Conservation (phyloP, 306 rosid species). For the Quercus dentata region DNA sequence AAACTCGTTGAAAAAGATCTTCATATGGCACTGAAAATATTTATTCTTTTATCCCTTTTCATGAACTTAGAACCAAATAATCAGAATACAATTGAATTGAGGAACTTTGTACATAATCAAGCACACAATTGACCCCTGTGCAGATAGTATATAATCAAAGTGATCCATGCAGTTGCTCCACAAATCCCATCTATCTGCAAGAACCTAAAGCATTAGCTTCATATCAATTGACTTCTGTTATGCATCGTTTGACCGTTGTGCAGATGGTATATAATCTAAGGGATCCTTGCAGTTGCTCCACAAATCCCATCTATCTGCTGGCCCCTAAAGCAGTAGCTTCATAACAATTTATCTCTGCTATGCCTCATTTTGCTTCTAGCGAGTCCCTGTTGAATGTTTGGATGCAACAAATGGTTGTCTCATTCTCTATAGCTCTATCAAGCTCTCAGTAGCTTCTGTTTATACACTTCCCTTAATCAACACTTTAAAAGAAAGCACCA, state of each 20-base stretch:
- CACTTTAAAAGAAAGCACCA: background rate
- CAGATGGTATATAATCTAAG: background rate
- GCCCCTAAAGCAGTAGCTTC: background rate
- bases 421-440: background rate
- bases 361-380: background rate
- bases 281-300: background rate
- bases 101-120: background rate
- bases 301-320: background rate
- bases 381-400: too few relatives aligned
- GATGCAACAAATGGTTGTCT: background rate
- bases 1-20: background rate
- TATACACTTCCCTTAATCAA: background rate
- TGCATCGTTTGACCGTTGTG: background rate
- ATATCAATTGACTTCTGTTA: background rate
- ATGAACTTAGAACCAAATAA: background rate
- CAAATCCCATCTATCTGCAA: background rate
- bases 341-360: background rate
- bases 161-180: background rate
- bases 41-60: background rate
- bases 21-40: background rate
- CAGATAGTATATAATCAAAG: background rate
- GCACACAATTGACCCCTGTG: background rate
- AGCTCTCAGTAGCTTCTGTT: background rate
- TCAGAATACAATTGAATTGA: background rate
- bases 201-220: background rate